Conservation (phyloP, 441 rosid species). For the Flueggea neowawraea region DNA sequence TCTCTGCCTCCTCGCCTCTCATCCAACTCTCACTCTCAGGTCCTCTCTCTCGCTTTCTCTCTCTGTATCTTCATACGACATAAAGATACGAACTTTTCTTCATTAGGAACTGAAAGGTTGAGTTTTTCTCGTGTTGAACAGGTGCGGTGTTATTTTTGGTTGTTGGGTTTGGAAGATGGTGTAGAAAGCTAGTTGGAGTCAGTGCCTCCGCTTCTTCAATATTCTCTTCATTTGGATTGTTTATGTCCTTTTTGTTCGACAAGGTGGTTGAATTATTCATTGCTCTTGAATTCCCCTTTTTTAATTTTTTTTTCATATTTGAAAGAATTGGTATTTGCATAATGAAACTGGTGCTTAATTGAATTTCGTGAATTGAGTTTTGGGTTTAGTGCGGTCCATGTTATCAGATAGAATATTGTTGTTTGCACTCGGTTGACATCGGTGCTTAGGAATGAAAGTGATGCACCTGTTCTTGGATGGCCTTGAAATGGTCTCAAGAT, state of each 20-base stretch:
- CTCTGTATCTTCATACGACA: background rate
- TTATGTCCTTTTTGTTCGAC: conserved; percentile 33
- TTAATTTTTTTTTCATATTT: background rate
- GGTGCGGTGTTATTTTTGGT: conserved; percentile 29
- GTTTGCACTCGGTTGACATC: background rate
- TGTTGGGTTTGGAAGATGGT: conserved; percentile 36
- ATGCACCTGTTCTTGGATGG: background rate
- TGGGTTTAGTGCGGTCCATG: background rate
- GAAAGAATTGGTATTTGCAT: background rate
- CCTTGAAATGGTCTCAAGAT: background rate
- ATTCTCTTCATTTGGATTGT: conserved; percentile 43
- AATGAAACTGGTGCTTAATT: background rate
- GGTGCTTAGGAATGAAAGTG: background rate
- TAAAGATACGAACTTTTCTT: background rate
- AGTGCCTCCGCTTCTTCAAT: conserved; percentile 45
- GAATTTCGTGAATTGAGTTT: too few species aligned
- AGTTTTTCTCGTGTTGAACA: conserved; percentile 12
- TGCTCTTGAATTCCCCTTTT: background rate
- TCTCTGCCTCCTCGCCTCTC: conserved; percentile 29
- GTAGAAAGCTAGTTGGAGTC: conserved; percentile 41
- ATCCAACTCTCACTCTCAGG: conserved; percentile 46
- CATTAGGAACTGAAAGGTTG: background rate
- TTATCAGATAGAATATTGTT: background rate
- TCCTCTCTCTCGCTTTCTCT: conserved; percentile 1
- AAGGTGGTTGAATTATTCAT: conserved; percentile 27